Evolutionary conservation across 768 basidiomycete genomes (phyloP).

Genomic region (Peribolospora kevripleyi): DNA sequence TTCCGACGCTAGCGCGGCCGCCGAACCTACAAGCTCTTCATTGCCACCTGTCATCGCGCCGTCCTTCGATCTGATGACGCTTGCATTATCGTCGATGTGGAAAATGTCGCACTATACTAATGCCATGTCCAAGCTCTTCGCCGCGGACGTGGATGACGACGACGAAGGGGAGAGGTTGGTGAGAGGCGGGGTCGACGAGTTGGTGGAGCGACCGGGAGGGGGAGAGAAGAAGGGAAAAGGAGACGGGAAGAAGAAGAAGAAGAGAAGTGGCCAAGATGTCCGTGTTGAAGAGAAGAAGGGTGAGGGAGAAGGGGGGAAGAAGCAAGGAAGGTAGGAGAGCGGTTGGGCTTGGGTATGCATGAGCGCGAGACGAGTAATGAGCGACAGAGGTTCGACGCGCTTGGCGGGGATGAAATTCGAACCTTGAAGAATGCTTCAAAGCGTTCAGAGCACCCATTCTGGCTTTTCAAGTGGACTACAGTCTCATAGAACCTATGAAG

Average conservation of each 20-base stretch:
- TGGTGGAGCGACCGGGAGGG: not conserved
- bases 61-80: constrained; percentile 54
- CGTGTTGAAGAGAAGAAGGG: too few relatives aligned
- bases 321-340: too few relatives aligned
- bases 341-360: too few relatives aligned
- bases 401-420: too few relatives aligned
- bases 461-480: too few relatives aligned
- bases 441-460: too few relatives aligned
- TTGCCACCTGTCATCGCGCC: constrained; percentile 34
- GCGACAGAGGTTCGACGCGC: too few relatives aligned
- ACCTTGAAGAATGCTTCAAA: too few relatives aligned
- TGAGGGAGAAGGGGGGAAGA: too few relatives aligned
- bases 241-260: constrained; percentile 3
- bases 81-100: constrained; percentile 60
- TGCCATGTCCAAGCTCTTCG: constrained; percentile 32
- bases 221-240: constrained; percentile 4
- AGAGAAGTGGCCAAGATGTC: not conserved
- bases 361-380: too few relatives aligned
- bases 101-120: constrained; percentile 53
- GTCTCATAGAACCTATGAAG: too few relatives aligned
- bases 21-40: constrained; percentile 11
- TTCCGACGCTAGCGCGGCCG: constrained; percentile 12
- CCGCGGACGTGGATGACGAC: constrained; percentile 17
- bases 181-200: not conserved
- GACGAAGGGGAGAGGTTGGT: constrained; percentile 4